Base-by-base conservation (phyloP, 2,329 filamentous ascomycete genomes). In the Pseudogymnoascus sp. region DNA sequence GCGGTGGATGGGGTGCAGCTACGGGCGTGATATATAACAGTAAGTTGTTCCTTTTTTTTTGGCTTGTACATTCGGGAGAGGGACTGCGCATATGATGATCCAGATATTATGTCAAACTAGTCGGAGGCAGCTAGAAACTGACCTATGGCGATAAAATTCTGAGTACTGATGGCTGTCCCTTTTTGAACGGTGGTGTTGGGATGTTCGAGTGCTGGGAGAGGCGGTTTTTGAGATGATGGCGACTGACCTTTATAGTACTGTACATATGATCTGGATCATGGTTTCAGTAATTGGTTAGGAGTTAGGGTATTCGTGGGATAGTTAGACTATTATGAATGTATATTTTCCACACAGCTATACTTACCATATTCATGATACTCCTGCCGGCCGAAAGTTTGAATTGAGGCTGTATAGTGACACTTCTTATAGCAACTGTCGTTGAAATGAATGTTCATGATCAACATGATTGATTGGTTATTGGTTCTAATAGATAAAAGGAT, bases 51-150 rank as follows among this genome's bases (percentile, higher is more conserved):
- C n/a, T 28, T n/a, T 6, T 5, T 3, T 28, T n/a, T 6, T 5
- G 1, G 8, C 4, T 50, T 28, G 14, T 28, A 28, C 14, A 16
- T 28, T 28, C 1, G 21, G 6, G 25, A 3, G 2, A 28, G 46
- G 46, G 46, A 53, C 8, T n/a, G 46, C 46, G 46, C 46, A 53
- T 53, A 53, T 53, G 46, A 53, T 53, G 46, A 53, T 31, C 46
- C 46, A 53, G 46, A 53, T 53, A 53, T 53, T 53, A 53, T 53
- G 44, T 50, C 44, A 50, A 50, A 50, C 44, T 50, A 50, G 44
- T 50, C 44, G 44, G 44, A 50, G 44, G 44, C 44, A 16, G 23
- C 23, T 50, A 34, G 14, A 50, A 14, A 8, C 44, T 28, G 44
- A 16, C 7, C 7, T 6, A 50, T 50, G 44, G 46, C 46, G 46